Base-by-base conservation (phyloP, 495 filamentous ascomycete species). In the Amniculicola lignicola region DNA sequence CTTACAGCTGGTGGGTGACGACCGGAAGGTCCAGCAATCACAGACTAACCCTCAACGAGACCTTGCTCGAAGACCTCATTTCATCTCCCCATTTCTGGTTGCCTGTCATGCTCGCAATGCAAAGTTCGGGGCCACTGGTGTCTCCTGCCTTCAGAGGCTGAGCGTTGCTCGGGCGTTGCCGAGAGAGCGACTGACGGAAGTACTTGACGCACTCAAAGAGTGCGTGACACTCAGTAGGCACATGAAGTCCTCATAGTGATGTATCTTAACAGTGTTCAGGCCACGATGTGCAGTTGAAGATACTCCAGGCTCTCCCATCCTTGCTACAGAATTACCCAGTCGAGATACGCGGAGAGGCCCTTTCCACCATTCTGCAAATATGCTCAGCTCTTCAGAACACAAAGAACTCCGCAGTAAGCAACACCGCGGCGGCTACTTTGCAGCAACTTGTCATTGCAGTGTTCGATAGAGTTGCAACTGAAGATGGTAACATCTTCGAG, bases 271-370 rank as follows among this genome's bases (percentile, higher is more conserved):
- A 15, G 23, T 0, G 4, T 21, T 63, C 71, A 78, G 90, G 85
- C 27, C 79, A 94, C 42, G 94, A 98, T 69, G 85, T 96, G 2
- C 93, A 98, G 63, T 80, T 98, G 44, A 98, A 96, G 71, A 94
- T 97, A 24, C 75, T 98, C 15, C 93, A 98, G 67, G 88, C 90
- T 0, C 74, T 98, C 25, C 93, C 94, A n/a, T 86, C 90, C 1
- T 66, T 98, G 31, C 73, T 96, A 6, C 90, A 96, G 59, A 93
- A 93, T 67, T 97, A 96, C 72, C 83, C 88, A 0, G 79, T 80
- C 51, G 86, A 91, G 37, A 70, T 98, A 23, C 82, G 83, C 45
- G 89, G 87, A 2, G 86, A 91, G 44, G 77, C 96, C 14, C 77
- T 97, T 31, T 85, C 84, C 27, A 87, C 79, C 22, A 83, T 87